Evolutionary conservation across 352 stramenopile species (phyloP), one percentile per base, ranked within the genome.

Genomic region (Phytophthora sansomeana): DNA sequence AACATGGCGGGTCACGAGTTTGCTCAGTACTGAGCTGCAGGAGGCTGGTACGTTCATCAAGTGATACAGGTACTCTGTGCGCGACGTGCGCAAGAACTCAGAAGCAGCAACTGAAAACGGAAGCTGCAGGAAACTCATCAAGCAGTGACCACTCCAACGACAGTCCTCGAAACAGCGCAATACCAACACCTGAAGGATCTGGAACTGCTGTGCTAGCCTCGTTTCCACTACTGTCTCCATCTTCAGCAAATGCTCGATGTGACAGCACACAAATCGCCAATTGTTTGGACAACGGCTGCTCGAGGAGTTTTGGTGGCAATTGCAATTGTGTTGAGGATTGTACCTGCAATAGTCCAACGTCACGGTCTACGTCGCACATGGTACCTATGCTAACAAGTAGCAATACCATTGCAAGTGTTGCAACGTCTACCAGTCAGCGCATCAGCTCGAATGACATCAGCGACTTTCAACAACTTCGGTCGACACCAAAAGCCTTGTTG

Each of bases 251-350:
- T n/a, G 33, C 59, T 17, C 39, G 55, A 10, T 87, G 78, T 28
- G 65, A 80, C 33, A 74, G 76, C 21, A 74, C 63, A 36, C 66
- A 80, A 17, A 39, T 83, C 13, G 78, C 73, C 10, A 90, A 77
- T 41, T 91, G 82, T 46, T 70, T 91, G 17, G 72, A 90, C 14
- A 93, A 90, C 42, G 85, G 85, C 13, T 93, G 85, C 19, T 64
- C 79, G 5, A 70, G 80, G 17, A 89, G 81, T 57, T 93, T 85
- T 69, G 85, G 85, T 8, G 79, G 81, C 4, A 41, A 62, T 10
- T 93, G 85, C 52, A 93, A 90, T 47, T 93, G 85, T 67, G 67
- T 71, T 39, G 58, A 53, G 2, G 63, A 75, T 32, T 93, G 85
- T 38, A 76, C 58, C 0, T 92, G 84, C 67, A 84, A 79, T 74